Percentiles rank a stretch among this genome's conserved stretches.
Conservation (phyloP, 768 basidiomycete species). For the Russula vinacea region DNA sequence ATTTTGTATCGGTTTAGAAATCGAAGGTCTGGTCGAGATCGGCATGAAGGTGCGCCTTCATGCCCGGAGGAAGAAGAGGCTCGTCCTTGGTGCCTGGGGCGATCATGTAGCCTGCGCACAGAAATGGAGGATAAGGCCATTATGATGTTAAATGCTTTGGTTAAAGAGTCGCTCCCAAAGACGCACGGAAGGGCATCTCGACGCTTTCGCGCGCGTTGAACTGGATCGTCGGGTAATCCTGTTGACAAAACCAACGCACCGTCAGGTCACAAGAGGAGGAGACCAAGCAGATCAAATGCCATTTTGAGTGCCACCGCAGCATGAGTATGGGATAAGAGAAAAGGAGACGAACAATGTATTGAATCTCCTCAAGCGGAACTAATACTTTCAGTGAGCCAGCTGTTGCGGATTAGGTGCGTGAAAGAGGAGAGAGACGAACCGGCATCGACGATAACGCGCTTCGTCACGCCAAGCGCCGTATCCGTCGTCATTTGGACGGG, state of each 20-base stretch:
- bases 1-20: slow-evolving; percentile 44
- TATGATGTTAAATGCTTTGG: background rate
- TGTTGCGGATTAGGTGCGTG: background rate
- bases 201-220: slow-evolving; percentile 89
- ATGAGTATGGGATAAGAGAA: background rate
- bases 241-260: background rate
- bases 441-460: slow-evolving; percentile 72
- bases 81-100: slow-evolving; percentile 44
- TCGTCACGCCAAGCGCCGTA: slow-evolving; percentile 90
- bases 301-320: background rate
- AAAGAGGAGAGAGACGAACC: slow-evolving; percentile 37
- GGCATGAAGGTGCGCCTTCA: slow-evolving; percentile 79
- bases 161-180: background rate
- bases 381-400: background rate
- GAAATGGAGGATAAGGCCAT: background rate
- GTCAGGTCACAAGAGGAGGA: background rate
- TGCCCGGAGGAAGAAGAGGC: slow-evolving; percentile 83
- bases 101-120: slow-evolving; percentile 44
- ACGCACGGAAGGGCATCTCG: slow-evolving; percentile 96
- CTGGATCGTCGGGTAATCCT: slow-evolving; percentile 87
- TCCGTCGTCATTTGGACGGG: slow-evolving; percentile 98
- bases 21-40: slow-evolving; percentile 88
- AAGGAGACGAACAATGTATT: slow-evolving; percentile 54
- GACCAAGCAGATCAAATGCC: background rate
- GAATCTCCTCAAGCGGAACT: slow-evolving; percentile 69